Conservation (phyloP, 2,329 filamentous ascomycete species). For the Penicillium psychrosexuale region DNA sequence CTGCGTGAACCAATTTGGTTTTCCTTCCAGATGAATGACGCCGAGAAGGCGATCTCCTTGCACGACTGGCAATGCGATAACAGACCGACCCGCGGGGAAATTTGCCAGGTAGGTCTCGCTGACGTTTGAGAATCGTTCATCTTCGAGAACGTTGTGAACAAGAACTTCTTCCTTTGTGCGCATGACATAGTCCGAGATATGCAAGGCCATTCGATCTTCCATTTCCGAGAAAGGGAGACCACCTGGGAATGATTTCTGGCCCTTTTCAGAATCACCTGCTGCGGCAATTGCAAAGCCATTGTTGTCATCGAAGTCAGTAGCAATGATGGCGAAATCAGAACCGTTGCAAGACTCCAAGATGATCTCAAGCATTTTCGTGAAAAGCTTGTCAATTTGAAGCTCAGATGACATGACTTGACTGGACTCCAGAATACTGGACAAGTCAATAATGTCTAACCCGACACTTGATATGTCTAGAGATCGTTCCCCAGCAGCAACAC, state of each 20-base stretch:
- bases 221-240: constrained; percentile 56
- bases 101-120: constrained; percentile 54
- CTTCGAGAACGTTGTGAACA: constrained; percentile 61
- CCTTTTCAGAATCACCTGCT: constrained; percentile 56
- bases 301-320: constrained; percentile 57
- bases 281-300: constrained; percentile 60
- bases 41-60: constrained; percentile 60
- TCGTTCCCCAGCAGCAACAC: constrained; percentile 37
- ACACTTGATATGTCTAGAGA: constrained; percentile 43
- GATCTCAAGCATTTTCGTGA: constrained; percentile 63
- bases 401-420: constrained; percentile 65
- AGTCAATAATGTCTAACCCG: constrained; percentile 58
- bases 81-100: constrained; percentile 57
- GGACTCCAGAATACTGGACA: constrained; percentile 62
- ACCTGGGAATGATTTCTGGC: constrained; percentile 52
- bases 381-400: constrained; percentile 59
- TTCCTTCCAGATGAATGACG: constrained; percentile 60
- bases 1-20: constrained; percentile 63
- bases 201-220: constrained; percentile 58
- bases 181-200: constrained; percentile 61
- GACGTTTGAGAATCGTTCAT: constrained; percentile 63
- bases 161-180: constrained; percentile 63
- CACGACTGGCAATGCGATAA: constrained; percentile 62
- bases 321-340: constrained; percentile 59
- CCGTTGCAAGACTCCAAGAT: constrained; percentile 62